Evolutionary conservation across 768 basidiomycete species (phyloP).

Genomic region (Cytidiella melzeri): DNA sequence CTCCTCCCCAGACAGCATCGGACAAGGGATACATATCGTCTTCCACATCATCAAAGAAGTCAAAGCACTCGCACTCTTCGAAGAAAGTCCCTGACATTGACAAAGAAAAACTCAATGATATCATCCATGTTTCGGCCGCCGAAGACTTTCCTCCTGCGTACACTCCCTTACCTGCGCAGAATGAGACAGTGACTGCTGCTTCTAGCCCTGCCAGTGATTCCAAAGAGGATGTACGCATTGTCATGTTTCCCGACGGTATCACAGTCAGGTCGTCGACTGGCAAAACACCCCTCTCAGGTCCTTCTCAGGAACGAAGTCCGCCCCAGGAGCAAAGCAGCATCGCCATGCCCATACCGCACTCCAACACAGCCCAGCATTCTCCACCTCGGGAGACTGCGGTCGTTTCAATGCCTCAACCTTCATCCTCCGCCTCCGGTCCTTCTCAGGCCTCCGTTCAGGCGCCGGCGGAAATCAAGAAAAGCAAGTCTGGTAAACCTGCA

Average conservation of each 20-base stretch:
- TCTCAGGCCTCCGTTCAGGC: not conserved
- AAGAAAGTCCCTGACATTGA: not conserved
- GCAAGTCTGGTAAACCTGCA: conserved; percentile 22
- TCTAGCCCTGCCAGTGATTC: not conserved
- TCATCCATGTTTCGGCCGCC: not conserved
- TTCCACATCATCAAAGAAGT: not conserved
- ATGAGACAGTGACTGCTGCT: not conserved
- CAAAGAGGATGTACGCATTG: conserved; percentile 1
- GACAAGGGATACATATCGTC: not conserved
- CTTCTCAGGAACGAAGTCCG: not conserved
- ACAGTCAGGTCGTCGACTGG: not conserved
- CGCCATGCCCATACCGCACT: not conserved
- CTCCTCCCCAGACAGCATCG: not conserved
- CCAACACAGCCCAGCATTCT: not conserved
- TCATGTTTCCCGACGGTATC: conserved; percentile 1
- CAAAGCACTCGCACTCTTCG: not conserved
- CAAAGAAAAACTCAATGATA: not conserved
- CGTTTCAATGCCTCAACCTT: conserved; percentile 1
- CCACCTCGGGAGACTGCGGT: not conserved
- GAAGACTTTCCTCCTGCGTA: conserved; percentile 10
- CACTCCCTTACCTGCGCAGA: conserved; percentile 5
- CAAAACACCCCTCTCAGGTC: not conserved
- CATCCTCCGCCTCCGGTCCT: not conserved
- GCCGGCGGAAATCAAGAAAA: conserved; percentile 16
- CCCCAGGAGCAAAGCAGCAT: not conserved